Evolutionary conservation across 1,284 basidiomycete genomes (phyloP).

Genomic region (Cryptococcus sp.): DNA sequence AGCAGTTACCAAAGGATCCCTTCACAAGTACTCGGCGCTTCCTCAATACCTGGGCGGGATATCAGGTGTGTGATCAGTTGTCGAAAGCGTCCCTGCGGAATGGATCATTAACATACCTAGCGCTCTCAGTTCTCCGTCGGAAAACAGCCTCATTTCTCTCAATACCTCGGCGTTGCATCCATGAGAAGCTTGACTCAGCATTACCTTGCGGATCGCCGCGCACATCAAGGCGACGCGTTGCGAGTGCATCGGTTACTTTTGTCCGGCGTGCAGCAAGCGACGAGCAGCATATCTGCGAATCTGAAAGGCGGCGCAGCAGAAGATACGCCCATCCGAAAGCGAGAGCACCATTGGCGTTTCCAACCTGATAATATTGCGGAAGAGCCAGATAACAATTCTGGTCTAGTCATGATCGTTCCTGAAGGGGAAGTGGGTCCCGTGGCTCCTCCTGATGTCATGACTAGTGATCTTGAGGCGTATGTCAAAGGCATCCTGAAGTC

Average conservation of each 20-base stretch:
- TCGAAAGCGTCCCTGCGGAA: background rate
- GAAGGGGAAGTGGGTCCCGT: slow-evolving; percentile 31
- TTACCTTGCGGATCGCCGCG: slow-evolving; percentile 35
- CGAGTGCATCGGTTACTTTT: slow-evolving; percentile 43
- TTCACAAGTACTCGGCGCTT: slow-evolving; percentile 37
- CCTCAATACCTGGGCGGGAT: slow-evolving; percentile 36
- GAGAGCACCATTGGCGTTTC: slow-evolving; percentile 43
- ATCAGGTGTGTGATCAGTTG: slow-evolving; percentile 21
- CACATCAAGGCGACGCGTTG: slow-evolving; percentile 36
- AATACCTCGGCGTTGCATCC: slow-evolving; percentile 32
- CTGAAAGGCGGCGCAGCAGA: slow-evolving; percentile 40
- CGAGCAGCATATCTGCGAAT: slow-evolving; percentile 37
- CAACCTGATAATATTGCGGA: background rate
- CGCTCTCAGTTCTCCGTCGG: slow-evolving; percentile 1
- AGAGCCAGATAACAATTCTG: slow-evolving; percentile 22
- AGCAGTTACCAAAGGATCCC: slow-evolving; percentile 44
- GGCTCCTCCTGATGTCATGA: slow-evolving; percentile 44
- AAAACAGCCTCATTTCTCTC: background rate
- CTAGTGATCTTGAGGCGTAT: slow-evolving; percentile 45
- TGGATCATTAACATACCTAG: background rate
- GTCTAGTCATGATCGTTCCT: slow-evolving; percentile 39
- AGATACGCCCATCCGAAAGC: slow-evolving; percentile 40
- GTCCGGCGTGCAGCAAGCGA: slow-evolving; percentile 42
- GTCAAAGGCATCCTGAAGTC: slow-evolving; percentile 41
- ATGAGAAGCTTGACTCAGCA: slow-evolving; percentile 33